Evolutionary conservation across 352 stramenopile species (phyloP).

Genomic region (Discostella stelligera): DNA sequence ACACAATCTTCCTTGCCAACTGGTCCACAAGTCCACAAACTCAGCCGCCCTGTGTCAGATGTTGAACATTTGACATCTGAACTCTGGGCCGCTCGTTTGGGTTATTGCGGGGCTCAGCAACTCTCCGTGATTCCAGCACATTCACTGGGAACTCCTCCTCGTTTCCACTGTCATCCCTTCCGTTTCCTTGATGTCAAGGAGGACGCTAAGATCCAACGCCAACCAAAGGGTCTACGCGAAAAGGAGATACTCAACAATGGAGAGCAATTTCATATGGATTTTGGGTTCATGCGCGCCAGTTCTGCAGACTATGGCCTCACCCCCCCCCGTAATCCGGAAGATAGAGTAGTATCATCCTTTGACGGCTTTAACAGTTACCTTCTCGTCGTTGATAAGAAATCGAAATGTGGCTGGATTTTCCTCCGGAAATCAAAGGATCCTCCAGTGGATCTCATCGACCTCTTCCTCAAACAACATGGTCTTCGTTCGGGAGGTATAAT

Average conservation of each 20-base stretch:
- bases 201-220: not conserved
- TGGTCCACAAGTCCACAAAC: too few relatives aligned
- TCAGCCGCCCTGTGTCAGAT: not conserved
- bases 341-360: not conserved
- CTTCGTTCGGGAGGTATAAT: not conserved
- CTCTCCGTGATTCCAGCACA: not conserved
- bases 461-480: not conserved
- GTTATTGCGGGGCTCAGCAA: not conserved
- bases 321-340: not conserved
- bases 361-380: slow-evolving; percentile 11
- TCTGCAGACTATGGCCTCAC: not conserved
- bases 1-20: too few relatives aligned
- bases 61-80: not conserved
- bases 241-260: not conserved
- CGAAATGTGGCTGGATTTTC: slow-evolving; percentile 1
- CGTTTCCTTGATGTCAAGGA: not conserved
- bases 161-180: not conserved
- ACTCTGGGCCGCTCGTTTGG: not conserved
- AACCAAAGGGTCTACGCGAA: not conserved
- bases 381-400: not conserved
- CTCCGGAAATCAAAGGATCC: not conserved
- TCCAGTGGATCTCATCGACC: not conserved
- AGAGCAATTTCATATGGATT: slow-evolving; percentile 2
- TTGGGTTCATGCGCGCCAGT: not conserved
- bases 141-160: not conserved